Base-by-base conservation (phyloP, 1,284 basidiomycete genomes). In the Pseudozyma flocculosa region DNA sequence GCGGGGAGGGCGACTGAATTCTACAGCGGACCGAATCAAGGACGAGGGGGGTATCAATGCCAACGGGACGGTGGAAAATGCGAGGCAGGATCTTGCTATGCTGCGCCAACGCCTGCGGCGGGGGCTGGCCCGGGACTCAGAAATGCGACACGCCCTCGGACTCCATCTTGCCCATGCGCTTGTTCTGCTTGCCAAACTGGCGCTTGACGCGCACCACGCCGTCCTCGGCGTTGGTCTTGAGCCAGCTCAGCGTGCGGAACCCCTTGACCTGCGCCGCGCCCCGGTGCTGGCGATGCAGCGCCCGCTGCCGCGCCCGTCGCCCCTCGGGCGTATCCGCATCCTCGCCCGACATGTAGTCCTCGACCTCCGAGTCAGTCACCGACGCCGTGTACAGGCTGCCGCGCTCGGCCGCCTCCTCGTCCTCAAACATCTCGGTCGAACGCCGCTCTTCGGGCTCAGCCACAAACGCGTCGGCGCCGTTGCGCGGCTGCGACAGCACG, bases 181-280 rank as follows among this genome's bases (percentile, higher is more conserved):
- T 72, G 17, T 44, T 42, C 42, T 67, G 52, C 46, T 62, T 59
- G 22, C 52, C 56, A 44, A 66, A 66, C 23, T 66, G 64, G 2
- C 57, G 44, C 47, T 63, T 62, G 40, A 60, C 44, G 36, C 49
- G 53, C 8, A 50, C 64, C 32, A 63, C 29, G 13, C 55, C 41
- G 43, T 73, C 71, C 24, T 70, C 61, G 11, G 66, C 66, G 32
- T 70, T 72, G 9, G 61, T 65, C 62, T 70, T 70, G 51, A 73
- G 51, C 72, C 72, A 73, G 22, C 49, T 45, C 13, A 67, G 38
- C 30, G 72, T 70, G 23, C 72, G 53, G 54, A 70, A 70, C 13
- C 55, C 52, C 54, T 73, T 73, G 53, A 73, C 34, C 51, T 73
- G 72, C 8, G 72, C 72, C 19, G 65, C 65, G 19, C 72, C 72